Evolutionary conservation across 1,284 basidiomycete species (phyloP), one percentile per base, ranked within the genome.

Genomic region (Cutaneotrichosporon mucoides): DNA sequence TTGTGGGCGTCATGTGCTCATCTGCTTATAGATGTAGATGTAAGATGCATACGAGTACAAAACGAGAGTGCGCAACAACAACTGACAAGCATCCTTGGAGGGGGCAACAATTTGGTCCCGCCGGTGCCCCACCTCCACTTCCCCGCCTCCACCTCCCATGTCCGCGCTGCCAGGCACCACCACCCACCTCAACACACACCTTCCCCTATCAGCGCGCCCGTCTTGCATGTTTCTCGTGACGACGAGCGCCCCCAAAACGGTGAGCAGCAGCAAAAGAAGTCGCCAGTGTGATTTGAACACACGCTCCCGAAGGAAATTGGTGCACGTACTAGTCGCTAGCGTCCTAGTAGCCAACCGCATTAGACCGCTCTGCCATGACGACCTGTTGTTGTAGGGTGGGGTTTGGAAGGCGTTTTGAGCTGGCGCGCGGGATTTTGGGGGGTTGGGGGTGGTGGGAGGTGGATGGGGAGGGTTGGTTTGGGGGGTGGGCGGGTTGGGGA

Each of bases 281-380:
- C 34, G 36, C 12, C 48, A 16, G 16, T 16, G 36, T 52, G 50
- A 52, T 52, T 52, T 38, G 50, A 52, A 52, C 50, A 52, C 24
- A 16, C 50, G 50, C 38, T 52, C 50, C 50, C 40, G 50, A 52
- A 52, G 50, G 50, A 52, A 52, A 41, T 35, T 13, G 50, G 16
- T 52, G 7, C 43, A 44, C 13, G 8, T 6, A 6, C 16, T 44
- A 13, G 43, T 44, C 6, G 6, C 16, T 44, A 13, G 43, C 12
- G 43, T 15, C 43, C 16, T 50, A 37, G 35, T 36, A 50, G 36
- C 16, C 48, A 16, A 37, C 38, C 50, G 50, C 40, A 41, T 52
- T 52, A 52, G 24, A 41, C 50, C 50, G 42, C 50, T 52, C 50
- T 41, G 40, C 50, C 50, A 52, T 24, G 24, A 24, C 24, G 24